Evolutionary conservation across 768 basidiomycete genomes (phyloP).

Genomic region (Sporobolomyces phaffii): DNA sequence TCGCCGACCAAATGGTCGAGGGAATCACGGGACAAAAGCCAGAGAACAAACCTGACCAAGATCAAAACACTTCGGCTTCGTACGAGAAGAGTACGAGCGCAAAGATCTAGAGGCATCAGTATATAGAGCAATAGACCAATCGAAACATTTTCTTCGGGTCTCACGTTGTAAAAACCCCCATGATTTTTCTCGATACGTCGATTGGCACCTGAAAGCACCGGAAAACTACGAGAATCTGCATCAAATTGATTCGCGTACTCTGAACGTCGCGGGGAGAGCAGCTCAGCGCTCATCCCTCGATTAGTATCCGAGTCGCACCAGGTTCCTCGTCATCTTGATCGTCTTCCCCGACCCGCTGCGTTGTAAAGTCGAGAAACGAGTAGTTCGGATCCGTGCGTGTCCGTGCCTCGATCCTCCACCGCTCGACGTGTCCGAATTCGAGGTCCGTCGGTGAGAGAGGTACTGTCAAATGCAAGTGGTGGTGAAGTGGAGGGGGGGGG

Average conservation of each 20-base stretch:
- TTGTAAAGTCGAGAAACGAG: slow-evolving; percentile 3
- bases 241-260: no score
- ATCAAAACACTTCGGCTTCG: slow-evolving; percentile 1
- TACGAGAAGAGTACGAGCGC: slow-evolving; percentile 11
- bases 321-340: slow-evolving; percentile 5
- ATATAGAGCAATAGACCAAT: no score
- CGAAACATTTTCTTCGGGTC: no score
- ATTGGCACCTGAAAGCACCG: no score
- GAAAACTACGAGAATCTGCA: no score
- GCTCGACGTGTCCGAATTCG: background rate
- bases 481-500: no score
- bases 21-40: slow-evolving; percentile 13
- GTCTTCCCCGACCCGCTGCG: background rate
- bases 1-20: slow-evolving; percentile 16
- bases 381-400: background rate
- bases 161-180: no score
- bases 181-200: no score
- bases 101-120: background rate
- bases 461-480: no score
- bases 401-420: background rate
- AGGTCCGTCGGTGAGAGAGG: background rate
- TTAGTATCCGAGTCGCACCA: background rate
- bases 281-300: background rate
- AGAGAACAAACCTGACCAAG: slow-evolving; percentile 3
- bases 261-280: no score